These are phyloP conservation scores for Nematocida ausubeli DNA, from an alignment of 371 early-diverging fungal species.

Conservation along the genomic window DNA sequence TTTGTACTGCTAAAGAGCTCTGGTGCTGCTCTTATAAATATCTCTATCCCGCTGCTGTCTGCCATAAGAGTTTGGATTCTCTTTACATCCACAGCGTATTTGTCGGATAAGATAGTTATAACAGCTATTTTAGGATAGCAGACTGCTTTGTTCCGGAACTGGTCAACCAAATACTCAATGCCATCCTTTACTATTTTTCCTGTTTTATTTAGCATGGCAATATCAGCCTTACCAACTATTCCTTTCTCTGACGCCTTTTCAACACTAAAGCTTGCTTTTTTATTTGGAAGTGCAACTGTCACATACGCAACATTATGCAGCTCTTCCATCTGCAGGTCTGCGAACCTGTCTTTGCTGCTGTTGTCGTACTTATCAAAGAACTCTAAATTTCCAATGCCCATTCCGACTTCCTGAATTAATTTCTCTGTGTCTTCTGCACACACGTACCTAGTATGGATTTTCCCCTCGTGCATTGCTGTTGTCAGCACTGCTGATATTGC, in stretches of 20 bases:
- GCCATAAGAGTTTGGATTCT: background rate
- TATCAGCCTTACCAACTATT: slow-evolving; percentile 12
- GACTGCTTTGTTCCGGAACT: background rate
- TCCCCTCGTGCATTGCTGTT: background rate
- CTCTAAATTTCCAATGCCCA: slow-evolving; percentile 18
- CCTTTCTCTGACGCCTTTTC: background rate
- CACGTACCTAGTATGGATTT: background rate
- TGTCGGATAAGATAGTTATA: slow-evolving; percentile 13
- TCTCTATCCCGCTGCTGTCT: background rate
- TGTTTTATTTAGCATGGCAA: slow-evolving; percentile 12
- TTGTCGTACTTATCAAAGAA: background rate
- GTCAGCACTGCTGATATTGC: slow-evolving; percentile 17
- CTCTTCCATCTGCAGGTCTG: background rate
- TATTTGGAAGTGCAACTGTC: background rate
- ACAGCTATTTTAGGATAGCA: slow-evolving; percentile 17
- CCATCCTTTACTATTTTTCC: slow-evolving; percentile 7
- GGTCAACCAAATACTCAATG: background rate
- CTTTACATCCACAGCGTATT: background rate
- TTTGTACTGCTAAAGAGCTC: background rate
- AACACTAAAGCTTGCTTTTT: slow-evolving; percentile 13
- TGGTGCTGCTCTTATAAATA: slow-evolving; percentile 14
- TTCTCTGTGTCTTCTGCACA: background rate
- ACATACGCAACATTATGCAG: background rate
- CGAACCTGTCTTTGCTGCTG: background rate
- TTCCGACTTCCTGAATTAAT: background rate